Evolutionary conservation across 352 stramenopile genomes (phyloP).

Genomic region (Thalassiosira livingstoniorum): DNA sequence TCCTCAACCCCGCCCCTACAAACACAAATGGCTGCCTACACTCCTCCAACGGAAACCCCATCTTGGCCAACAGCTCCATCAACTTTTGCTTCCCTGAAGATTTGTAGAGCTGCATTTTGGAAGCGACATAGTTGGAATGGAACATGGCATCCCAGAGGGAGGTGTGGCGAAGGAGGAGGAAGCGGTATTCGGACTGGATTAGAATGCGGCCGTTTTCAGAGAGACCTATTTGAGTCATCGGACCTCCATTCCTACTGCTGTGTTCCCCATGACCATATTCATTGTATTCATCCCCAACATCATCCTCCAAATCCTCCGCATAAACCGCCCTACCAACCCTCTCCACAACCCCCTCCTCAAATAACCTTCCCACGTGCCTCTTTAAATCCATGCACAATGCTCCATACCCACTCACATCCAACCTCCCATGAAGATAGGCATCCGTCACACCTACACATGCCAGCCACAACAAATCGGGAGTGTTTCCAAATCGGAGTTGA

Average conservation of each 20-base stretch:
- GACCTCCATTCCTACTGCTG: slow-evolving; percentile 6
- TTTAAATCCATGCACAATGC: slow-evolving; percentile 87
- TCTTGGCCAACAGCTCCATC: slow-evolving; percentile 94
- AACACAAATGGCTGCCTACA: slow-evolving; percentile 96
- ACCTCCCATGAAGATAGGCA: slow-evolving; percentile 92
- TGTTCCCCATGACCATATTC: slow-evolving; percentile 2
- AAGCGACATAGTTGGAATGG: slow-evolving; percentile 93
- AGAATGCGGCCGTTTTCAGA: slow-evolving; percentile 82
- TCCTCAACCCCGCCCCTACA: slow-evolving; percentile 92
- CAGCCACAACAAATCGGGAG: slow-evolving; percentile 93
- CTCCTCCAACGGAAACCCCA: slow-evolving; percentile 95
- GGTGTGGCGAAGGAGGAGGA: slow-evolving; percentile 97
- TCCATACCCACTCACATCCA: slow-evolving; percentile 93
- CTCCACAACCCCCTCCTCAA: slow-evolving; percentile 91
- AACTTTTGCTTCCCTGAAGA: slow-evolving; percentile 65
- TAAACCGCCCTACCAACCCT: slow-evolving; percentile 71
- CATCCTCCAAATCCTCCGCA: slow-evolving; percentile 70
- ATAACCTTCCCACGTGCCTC: slow-evolving; percentile 80
- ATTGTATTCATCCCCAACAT: slow-evolving; percentile 1
- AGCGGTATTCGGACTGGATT: slow-evolving; percentile 90
- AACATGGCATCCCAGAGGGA: slow-evolving; percentile 95
- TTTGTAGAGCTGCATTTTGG: slow-evolving; percentile 77
- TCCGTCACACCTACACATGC: slow-evolving; percentile 97
- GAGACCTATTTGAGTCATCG: slow-evolving; percentile 72
- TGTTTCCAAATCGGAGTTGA: slow-evolving; percentile 71